Percentiles rank a stretch among this genome's conserved stretches.
Evolutionary conservation across 805 yeast species (phyloP).

Genomic region (Kodamaea nitidulidarum): DNA sequence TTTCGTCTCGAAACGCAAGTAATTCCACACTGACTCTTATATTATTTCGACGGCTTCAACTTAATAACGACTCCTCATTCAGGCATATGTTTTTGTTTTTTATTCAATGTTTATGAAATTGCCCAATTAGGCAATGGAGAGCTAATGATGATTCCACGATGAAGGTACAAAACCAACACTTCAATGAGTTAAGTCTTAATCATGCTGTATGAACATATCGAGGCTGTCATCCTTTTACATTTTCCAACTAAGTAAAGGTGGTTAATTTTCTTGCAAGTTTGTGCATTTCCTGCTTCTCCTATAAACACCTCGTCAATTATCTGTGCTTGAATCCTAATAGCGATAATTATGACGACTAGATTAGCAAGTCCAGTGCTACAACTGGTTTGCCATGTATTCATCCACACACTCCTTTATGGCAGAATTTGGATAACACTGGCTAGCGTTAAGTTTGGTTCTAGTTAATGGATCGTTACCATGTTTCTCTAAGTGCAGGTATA

Average conservation of each 20-base stretch:
- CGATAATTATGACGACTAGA: too few species aligned
- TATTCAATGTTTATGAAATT: constrained; percentile 14
- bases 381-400: constrained; percentile 5
- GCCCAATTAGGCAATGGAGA: constrained; percentile 17
- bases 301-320: too few species aligned
- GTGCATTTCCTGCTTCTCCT: too few species aligned
- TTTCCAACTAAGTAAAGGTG: too few species aligned
- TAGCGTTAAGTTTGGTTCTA: constrained; percentile 14
- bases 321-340: too few species aligned
- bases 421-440: constrained; percentile 12
- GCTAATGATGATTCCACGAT: neutral
- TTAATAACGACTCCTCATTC: neutral
- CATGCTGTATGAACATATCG: too few species aligned
- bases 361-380: too few species aligned
- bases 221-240: too few species aligned
- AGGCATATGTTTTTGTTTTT: constrained; percentile 5
- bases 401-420: constrained; percentile 12
- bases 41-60: constrained; percentile 1
- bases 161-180: too few species aligned
- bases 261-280: too few species aligned
- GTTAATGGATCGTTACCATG: constrained; percentile 40
- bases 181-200: too few species aligned
- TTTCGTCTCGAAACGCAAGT: neutral
- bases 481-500: constrained; percentile 31
- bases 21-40: neutral